These are phyloP conservation scores for Penicillium samsonianum DNA, from an alignment of 495 filamentous ascomycete genomes.

Conservation along the genomic window DNA sequence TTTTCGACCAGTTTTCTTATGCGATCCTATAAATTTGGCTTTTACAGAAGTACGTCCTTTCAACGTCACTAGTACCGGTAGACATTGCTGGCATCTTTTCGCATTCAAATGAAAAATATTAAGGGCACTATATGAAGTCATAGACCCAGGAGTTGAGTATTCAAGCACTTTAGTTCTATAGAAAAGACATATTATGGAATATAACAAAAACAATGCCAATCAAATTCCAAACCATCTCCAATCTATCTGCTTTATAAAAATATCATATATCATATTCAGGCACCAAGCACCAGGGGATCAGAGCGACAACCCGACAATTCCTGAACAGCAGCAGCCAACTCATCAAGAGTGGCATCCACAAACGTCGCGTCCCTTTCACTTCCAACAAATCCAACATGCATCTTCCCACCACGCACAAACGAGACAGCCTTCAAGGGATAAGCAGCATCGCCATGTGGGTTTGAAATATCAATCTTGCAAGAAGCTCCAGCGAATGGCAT, in stretches of 20 bases:
- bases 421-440: slow-evolving; percentile 44
- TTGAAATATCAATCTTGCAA: slow-evolving; percentile 40
- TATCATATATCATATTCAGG: background rate
- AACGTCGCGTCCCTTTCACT: slow-evolving; percentile 31
- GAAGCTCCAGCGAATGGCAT: slow-evolving; percentile 40
- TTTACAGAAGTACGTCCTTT: background rate
- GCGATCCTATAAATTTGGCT: too few relatives aligned
- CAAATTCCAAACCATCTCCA: background rate
- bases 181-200: background rate
- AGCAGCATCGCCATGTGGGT: slow-evolving; percentile 41
- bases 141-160: background rate
- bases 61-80: background rate
- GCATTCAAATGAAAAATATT: too few relatives aligned
- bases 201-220: background rate
- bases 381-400: slow-evolving; percentile 42
- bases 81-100: too few relatives aligned
- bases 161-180: background rate
- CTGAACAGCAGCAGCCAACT: slow-evolving; percentile 30
- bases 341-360: slow-evolving; percentile 29
- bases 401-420: slow-evolving; percentile 30
- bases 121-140: too few relatives aligned
- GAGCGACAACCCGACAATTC: slow-evolving; percentile 20
- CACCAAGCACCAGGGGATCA: slow-evolving; percentile 18
- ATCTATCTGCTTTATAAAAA: slow-evolving; percentile 5
- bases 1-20: background rate